Conservation (phyloP, 208 protist genomes). For the Acanthamoeba triangularis region DNA sequence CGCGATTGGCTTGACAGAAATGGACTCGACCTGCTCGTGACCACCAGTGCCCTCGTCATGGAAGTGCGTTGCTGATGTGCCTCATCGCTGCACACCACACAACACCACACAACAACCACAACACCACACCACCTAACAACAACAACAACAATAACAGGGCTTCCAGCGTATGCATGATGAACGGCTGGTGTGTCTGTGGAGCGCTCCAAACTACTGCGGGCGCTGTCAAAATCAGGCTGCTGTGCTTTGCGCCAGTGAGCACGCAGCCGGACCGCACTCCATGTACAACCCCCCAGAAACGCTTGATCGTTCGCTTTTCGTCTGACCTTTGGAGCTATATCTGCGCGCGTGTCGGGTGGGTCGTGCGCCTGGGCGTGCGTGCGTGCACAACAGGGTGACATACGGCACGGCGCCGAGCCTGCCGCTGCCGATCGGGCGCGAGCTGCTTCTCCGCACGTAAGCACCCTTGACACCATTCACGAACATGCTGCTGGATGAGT, state of each 20-base stretch:
- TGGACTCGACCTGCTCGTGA: not conserved
- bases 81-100: too few relatives aligned
- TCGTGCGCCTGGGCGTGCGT: too few relatives aligned
- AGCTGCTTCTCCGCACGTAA: conserved; percentile 1
- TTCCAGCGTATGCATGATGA: conserved; percentile 99
- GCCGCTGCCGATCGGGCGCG: not conserved
- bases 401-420: not conserved
- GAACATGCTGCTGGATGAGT: too few relatives aligned
- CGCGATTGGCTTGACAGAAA: not conserved
- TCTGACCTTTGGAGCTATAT: too few relatives aligned
- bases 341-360: too few relatives aligned
- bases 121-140: conserved; percentile 51
- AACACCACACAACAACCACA: not conserved
- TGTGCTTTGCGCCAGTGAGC: conserved; percentile 98
- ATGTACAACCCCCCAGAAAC: not conserved
- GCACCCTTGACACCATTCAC: too few relatives aligned
- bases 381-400: not conserved
- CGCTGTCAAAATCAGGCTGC: conserved; percentile 97
- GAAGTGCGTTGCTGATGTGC: not conserved
- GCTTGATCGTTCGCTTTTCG: too few relatives aligned
- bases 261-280: conserved; percentile 80
- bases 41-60: not conserved
- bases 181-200: conserved; percentile 99
- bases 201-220: conserved; percentile 99
- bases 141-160: conserved; percentile 85